Evolutionary conservation across 495 filamentous ascomycete genomes (phyloP).

Genomic region (Podospora sp.): DNA sequence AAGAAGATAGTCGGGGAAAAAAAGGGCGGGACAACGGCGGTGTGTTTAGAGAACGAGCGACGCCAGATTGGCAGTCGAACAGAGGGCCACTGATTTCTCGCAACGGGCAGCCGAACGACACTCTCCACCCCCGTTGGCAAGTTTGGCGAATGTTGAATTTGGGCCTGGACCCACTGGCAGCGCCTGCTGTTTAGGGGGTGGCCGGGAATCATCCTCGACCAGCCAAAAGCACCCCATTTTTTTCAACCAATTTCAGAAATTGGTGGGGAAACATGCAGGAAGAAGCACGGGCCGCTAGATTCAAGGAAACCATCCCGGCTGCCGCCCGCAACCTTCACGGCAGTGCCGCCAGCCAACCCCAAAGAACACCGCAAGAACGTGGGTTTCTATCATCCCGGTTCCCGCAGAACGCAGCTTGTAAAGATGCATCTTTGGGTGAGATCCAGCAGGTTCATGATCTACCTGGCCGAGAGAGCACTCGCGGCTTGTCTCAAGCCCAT

Average conservation of each 20-base stretch:
- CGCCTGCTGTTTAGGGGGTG: slow-evolving; percentile 16
- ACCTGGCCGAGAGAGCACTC: too few species aligned
- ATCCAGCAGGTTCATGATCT: too few species aligned
- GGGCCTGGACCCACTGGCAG: slow-evolving; percentile 13
- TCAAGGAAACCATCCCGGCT: not conserved
- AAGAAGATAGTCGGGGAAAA: not conserved
- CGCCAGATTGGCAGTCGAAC: not conserved
- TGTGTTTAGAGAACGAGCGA: slow-evolving; percentile 15
- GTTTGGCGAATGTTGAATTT: slow-evolving; percentile 22
- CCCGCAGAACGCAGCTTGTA: not conserved
- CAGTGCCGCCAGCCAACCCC: not conserved
- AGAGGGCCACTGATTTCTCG: slow-evolving; percentile 11
- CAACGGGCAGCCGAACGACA: slow-evolving; percentile 9
- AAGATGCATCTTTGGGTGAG: too few species aligned
- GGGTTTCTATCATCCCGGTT: not conserved
- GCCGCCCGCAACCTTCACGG: not conserved
- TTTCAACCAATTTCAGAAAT: slow-evolving; percentile 23
- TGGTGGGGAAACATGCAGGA: slow-evolving; percentile 13
- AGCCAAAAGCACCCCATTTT: not conserved
- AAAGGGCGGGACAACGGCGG: not conserved
- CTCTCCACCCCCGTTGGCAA: slow-evolving; percentile 8
- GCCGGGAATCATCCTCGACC: not conserved
- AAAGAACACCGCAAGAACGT: not conserved
- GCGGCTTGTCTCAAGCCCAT: too few species aligned
- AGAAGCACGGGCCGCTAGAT: slow-evolving; percentile 11